Conservation (phyloP, 805 yeast species). For the Sugiyamaella marilandica region DNA sequence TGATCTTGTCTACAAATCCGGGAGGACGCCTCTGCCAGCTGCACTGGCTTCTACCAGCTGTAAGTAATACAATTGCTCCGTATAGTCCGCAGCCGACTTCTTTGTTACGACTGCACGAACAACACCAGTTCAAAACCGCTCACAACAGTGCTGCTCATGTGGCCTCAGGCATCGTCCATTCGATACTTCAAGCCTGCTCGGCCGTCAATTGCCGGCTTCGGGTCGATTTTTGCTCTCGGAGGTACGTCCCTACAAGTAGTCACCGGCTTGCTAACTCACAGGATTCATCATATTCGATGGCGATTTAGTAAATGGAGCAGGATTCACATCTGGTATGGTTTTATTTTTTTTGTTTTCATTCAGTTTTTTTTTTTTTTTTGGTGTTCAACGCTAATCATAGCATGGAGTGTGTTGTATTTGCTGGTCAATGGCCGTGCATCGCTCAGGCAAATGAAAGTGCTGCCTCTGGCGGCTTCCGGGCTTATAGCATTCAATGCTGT, state of each 20-base stretch:
- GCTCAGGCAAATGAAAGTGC: conserved; percentile 47
- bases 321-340: conserved; percentile 44
- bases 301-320: conserved; percentile 73
- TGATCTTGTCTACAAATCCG: conserved; percentile 12
- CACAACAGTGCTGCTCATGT: conserved; percentile 16
- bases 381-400: conserved; percentile 35
- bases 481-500: conserved; percentile 59
- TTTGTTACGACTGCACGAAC: not conserved
- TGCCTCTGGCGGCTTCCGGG: conserved; percentile 51
- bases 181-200: conserved; percentile 18
- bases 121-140: not conserved
- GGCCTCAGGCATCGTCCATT: conserved; percentile 11
- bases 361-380: not conserved
- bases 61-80: conserved; percentile 8
- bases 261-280: conserved; percentile 3
- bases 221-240: conserved; percentile 26
- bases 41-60: conserved; percentile 21
- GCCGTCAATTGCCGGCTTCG: conserved; percentile 23
- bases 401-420: conserved; percentile 75
- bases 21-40: conserved; percentile 25
- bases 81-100: not conserved
- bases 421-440: conserved; percentile 54
- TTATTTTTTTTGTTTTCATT: not conserved
- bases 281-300: conserved; percentile 63
- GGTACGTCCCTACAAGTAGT: conserved; percentile 15